phyloP scores from a whole-genome alignment of 2,329 filamentous ascomycete species.

The Mycogone perniciosa region DNA sequence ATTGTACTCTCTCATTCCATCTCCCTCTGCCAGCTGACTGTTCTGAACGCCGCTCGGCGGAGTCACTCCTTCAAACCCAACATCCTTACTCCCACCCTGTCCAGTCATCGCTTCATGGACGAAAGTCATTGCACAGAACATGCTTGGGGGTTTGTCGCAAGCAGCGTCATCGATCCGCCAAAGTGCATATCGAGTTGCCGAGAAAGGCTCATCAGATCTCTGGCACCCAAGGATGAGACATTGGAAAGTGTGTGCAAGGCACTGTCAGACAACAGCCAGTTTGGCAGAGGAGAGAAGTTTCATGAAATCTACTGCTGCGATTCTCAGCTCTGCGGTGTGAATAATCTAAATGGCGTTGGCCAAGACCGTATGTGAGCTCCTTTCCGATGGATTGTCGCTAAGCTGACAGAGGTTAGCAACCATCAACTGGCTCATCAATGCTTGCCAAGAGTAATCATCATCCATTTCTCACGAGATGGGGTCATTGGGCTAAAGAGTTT shows the following conservation, averaged over 20 bases:
- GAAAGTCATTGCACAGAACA: constrained; percentile 16
- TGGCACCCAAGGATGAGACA: constrained; percentile 24
- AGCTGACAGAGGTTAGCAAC: constrained; percentile 34
- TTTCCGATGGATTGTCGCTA: background rate
- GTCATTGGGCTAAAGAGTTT: constrained; percentile 9
- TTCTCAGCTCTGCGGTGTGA: constrained; percentile 43
- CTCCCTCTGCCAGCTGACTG: too few species aligned
- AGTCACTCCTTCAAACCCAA: too few species aligned
- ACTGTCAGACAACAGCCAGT: constrained; percentile 21
- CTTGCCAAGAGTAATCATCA: constrained; percentile 41
- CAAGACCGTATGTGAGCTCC: constrained; percentile 37
- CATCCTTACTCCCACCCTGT: too few species aligned
- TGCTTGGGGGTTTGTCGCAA: constrained; percentile 26
- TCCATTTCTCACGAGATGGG: background rate
- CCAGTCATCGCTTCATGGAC: background rate
- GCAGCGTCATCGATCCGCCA: constrained; percentile 25
- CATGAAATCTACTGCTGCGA: constrained; percentile 48
- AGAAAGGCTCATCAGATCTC: constrained; percentile 24
- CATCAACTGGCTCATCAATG: constrained; percentile 45
- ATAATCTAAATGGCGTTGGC: constrained; percentile 23
- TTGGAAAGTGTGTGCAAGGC: constrained; percentile 27
- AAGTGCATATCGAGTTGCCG: constrained; percentile 31
- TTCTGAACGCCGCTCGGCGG: too few species aligned
- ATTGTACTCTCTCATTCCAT: too few species aligned
- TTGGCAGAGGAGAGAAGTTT: constrained; percentile 26